A percentile compares a stretch with the other conserved stretches of the same genome.
These are phyloP conservation scores for Rhizopogon vesiculosus DNA, from an alignment of 768 basidiomycete species.

Conservation along the genomic window DNA sequence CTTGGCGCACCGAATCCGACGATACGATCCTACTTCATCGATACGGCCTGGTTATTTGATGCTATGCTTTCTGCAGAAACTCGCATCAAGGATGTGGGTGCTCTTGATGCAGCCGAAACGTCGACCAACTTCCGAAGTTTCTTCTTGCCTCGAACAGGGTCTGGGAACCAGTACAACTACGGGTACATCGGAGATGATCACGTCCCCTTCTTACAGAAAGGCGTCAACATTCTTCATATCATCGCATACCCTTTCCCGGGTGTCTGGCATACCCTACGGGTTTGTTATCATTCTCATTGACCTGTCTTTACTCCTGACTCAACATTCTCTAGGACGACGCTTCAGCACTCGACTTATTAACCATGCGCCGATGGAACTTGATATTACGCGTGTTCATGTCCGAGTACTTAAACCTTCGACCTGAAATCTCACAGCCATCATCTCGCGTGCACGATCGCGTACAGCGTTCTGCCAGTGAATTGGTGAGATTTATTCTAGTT, in stretches of 20 bases:
- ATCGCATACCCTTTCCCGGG: slow-evolving; percentile 85
- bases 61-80: slow-evolving; percentile 67
- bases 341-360: slow-evolving; percentile 75
- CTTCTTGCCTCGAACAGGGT: slow-evolving; percentile 48
- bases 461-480: slow-evolving; percentile 38
- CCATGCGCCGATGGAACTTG: slow-evolving; percentile 86
- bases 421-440: slow-evolving; percentile 34
- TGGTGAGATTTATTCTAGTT: slow-evolving; percentile 32
- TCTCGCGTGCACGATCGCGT: slow-evolving; percentile 16
- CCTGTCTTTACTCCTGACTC: neutral
- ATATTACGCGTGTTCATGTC: slow-evolving; percentile 83
- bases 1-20: slow-evolving; percentile 73
- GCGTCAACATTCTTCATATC: slow-evolving; percentile 86
- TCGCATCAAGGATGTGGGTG: slow-evolving; percentile 60
- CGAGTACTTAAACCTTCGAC: slow-evolving; percentile 78
- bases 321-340: slow-evolving; percentile 72
- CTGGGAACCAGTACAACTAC: slow-evolving; percentile 29
- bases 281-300: slow-evolving; percentile 29
- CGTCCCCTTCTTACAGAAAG: slow-evolving; percentile 76
- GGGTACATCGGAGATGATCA: slow-evolving; percentile 91
- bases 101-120: slow-evolving; percentile 47
- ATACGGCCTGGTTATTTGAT: slow-evolving; percentile 94
- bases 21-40: slow-evolving; percentile 76
- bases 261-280: slow-evolving; percentile 83
- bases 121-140: slow-evolving; percentile 51